Base-by-base conservation (phyloP, 2,329 filamentous ascomycete species). In the Hymenotorrendiella dingleyae region DNA sequence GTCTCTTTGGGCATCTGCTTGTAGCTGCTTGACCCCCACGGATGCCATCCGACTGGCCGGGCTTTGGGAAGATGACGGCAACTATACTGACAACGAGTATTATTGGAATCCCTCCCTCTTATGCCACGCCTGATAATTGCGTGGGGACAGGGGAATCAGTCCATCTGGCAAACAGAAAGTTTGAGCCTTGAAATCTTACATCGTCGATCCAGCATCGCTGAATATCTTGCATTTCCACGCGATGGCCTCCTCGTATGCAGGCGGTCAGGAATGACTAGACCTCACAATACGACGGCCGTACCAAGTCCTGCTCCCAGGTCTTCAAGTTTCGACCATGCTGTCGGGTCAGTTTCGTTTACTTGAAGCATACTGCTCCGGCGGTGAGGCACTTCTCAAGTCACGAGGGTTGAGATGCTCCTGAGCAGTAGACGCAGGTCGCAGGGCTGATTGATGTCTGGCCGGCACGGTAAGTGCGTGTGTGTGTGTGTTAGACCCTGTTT, bases 381-480 rank as follows among this genome's bases (percentile, higher is more conserved):
- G 48, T 55, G 50, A 50, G 44, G 46, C 32, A 34, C 34, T 43
- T 27, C 32, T 32, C 30, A 35, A 49, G 46, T 54, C 49, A 54
- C 51, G 49, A 50, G 55, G 39, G 35, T 37, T n/a, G n/a, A n/a
- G n/a, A n/a, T n/a, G n/a, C n/a, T n/a, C n/a, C n/a, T n/a, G n/a
- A n/a, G n/a, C n/a, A n/a, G n/a, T 40, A 44, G 43, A 51, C 52
- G 54, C 49, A 56, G 54, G 51, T 49, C 47, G 48, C 54, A 58
- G 44, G 56, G 54, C 54, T 56, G 56, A 55, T 35, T 24, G 28
- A 34, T 32, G 10, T 32, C 20, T n/a, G n/a, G n/a, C n/a, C n/a
- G 26, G 28, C 24, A 40, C 26, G 26, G 33, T n/a, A n/a, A n/a
- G n/a, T n/a, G n/a, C 35, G 34, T 40, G 28, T 27, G 12, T 27